These are phyloP conservation scores for Cornus florida DNA, from an alignment of 148 eudicot species.

Conservation along the genomic window DNA sequence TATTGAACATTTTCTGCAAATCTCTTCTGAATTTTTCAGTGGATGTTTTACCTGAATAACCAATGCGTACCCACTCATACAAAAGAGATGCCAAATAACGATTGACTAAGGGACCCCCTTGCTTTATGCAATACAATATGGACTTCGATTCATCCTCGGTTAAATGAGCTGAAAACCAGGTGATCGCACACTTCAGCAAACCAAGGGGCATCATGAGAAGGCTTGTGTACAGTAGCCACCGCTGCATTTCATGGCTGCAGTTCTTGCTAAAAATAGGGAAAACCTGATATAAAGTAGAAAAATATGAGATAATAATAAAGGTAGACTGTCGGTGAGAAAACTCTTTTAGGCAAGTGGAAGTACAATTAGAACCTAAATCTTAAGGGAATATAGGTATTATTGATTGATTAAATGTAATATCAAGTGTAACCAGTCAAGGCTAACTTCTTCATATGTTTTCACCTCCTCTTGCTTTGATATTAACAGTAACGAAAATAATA, in stretches of 20 bases:
- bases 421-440: conserved; percentile 1
- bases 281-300: conserved; percentile 47
- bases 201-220: conserved; percentile 80
- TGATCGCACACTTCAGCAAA: conserved; percentile 62
- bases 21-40: conserved; percentile 39
- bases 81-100: conserved; percentile 53
- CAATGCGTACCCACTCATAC: conserved; percentile 66
- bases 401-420: neutral
- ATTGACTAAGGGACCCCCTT: conserved; percentile 39
- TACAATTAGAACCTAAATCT: neutral
- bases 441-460: neutral
- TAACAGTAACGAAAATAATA: neutral
- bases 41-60: conserved; percentile 74
- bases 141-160: conserved; percentile 57
- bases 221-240: conserved; percentile 51
- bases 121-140: conserved; percentile 47
- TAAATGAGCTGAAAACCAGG: conserved; percentile 79
- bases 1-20: conserved; percentile 59
- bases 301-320: neutral
- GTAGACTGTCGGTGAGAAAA: neutral
- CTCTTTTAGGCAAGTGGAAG: neutral
- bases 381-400: neutral
- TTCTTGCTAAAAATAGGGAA: conserved; percentile 53
- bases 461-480: neutral
- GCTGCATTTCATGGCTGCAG: conserved; percentile 56